Evolutionary conservation across 345 rosid species (phyloP).

Genomic region (Isatis tinctoria): DNA sequence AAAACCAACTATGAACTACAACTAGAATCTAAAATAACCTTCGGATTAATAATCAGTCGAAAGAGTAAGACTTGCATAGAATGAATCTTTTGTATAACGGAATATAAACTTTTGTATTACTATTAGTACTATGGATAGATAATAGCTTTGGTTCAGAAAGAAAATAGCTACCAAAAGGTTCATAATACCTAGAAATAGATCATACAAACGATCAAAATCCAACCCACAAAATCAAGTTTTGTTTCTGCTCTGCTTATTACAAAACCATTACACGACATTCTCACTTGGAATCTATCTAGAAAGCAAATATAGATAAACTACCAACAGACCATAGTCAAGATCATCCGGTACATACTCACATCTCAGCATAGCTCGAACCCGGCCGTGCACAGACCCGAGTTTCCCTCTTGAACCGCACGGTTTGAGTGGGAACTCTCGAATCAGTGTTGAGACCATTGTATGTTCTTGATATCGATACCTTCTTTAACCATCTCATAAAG

Average conservation of each 20-base stretch:
- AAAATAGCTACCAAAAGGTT: not conserved
- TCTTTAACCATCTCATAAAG: conserved; percentile 92
- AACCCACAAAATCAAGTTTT: not conserved
- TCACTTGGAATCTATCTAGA: conserved; percentile 13
- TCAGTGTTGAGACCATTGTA: conserved; percentile 92
- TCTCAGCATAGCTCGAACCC: not conserved
- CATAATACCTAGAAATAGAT: not conserved
- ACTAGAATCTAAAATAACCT: too few species aligned
- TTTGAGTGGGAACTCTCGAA: not conserved
- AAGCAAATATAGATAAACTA: conserved; percentile 10
- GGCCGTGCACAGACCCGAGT: not conserved
- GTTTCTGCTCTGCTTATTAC: conserved; percentile 23
- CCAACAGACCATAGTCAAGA: conserved; percentile 1
- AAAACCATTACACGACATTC: conserved; percentile 22
- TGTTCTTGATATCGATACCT: conserved; percentile 80
- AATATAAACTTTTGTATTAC: not conserved
- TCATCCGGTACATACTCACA: not conserved
- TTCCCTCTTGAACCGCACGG: not conserved
- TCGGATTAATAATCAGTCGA: too few species aligned
- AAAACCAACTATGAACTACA: too few species aligned
- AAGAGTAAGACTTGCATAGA: too few species aligned
- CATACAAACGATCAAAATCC: conserved; percentile 15
- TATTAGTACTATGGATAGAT: not conserved
- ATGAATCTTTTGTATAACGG: too few species aligned
- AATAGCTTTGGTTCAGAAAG: not conserved